Conservation (phyloP, 2,329 filamentous ascomycete genomes). For the Botrytis squamosa region DNA sequence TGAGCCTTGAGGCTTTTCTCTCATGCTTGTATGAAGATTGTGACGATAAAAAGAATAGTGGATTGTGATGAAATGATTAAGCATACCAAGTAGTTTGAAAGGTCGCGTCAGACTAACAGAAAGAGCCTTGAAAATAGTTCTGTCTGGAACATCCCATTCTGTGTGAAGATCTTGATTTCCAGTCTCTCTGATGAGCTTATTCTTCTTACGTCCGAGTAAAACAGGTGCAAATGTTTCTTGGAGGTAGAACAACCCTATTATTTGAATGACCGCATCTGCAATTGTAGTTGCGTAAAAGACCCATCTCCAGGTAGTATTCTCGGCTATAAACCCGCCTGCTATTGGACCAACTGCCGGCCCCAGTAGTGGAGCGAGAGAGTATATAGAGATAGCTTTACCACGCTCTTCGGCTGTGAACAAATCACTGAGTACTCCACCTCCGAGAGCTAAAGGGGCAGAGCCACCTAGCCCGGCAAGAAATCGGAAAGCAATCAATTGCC, state of each 20-base stretch:
- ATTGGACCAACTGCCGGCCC: conserved; percentile 44
- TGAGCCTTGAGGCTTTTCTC: background rate
- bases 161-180: conserved; percentile 49
- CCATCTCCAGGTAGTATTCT: conserved; percentile 53
- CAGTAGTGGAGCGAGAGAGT: conserved; percentile 38
- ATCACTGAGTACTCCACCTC: conserved; percentile 46
- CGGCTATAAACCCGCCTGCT: conserved; percentile 51
- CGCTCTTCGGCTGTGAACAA: conserved; percentile 49
- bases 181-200: conserved; percentile 49
- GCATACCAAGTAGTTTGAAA: conserved; percentile 45
- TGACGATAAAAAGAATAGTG: background rate
- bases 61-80: too few species aligned
- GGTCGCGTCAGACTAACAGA: conserved; percentile 48
- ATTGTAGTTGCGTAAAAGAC: conserved; percentile 52
- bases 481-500: conserved; percentile 46
- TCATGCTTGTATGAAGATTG: background rate
- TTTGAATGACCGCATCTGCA: conserved; percentile 44
- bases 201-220: conserved; percentile 46
- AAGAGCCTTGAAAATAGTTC: conserved; percentile 40
- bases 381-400: conserved; percentile 44
- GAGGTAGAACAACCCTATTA: conserved; percentile 44
- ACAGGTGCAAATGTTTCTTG: conserved; percentile 52
- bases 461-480: conserved; percentile 51
- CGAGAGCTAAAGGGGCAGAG: conserved; percentile 47
- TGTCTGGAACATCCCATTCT: conserved; percentile 48